These are phyloP conservation scores for Xylaria sp. DNA, from an alignment of 2,329 filamentous ascomycete genomes.

Conservation along the genomic window DNA sequence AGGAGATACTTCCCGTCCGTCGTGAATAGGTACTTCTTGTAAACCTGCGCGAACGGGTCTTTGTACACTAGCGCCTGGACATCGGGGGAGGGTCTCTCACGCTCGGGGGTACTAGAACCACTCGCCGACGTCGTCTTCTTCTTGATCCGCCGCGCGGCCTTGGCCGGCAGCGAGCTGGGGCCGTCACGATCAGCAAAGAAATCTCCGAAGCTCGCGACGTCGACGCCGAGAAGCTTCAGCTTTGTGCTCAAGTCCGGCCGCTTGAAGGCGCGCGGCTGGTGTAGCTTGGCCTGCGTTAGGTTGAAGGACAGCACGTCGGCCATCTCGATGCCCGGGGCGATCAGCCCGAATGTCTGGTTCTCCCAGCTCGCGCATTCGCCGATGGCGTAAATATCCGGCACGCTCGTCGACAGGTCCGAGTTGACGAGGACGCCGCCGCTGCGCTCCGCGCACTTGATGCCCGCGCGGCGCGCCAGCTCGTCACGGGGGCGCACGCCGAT, in stretches of 20 bases:
- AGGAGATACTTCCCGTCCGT: constrained; percentile 87
- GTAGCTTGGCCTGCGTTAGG: constrained; percentile 79
- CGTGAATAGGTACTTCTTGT: constrained; percentile 94
- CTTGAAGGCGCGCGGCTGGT: constrained; percentile 74
- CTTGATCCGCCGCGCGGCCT: constrained; percentile 48
- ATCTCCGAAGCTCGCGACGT: constrained; percentile 92
- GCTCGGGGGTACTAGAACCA: too few species aligned
- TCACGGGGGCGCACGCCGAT: constrained; percentile 85
- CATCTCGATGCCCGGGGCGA: constrained; percentile 91
- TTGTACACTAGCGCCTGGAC: constrained; percentile 89
- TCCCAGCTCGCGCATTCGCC: constrained; percentile 93
- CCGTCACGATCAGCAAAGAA: constrained; percentile 91
- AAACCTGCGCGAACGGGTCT: constrained; percentile 85
- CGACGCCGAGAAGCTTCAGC: constrained; percentile 85
- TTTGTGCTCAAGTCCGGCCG: constrained; percentile 89
- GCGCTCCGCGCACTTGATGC: constrained; percentile 73
- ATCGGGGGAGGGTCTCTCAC: constrained; percentile 60
- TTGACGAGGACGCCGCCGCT: constrained; percentile 79
- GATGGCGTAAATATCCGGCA: constrained; percentile 79
- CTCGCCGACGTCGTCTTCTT: constrained; percentile 47
- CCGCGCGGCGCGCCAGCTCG: constrained; percentile 71
- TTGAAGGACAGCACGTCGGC: constrained; percentile 91
- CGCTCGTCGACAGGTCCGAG: constrained; percentile 71
- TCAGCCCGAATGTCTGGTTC: constrained; percentile 84
- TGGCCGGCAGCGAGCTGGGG: constrained; percentile 73